phyloP scores from a whole-genome alignment of 768 basidiomycete species.

The Trametes villosa region DNA sequence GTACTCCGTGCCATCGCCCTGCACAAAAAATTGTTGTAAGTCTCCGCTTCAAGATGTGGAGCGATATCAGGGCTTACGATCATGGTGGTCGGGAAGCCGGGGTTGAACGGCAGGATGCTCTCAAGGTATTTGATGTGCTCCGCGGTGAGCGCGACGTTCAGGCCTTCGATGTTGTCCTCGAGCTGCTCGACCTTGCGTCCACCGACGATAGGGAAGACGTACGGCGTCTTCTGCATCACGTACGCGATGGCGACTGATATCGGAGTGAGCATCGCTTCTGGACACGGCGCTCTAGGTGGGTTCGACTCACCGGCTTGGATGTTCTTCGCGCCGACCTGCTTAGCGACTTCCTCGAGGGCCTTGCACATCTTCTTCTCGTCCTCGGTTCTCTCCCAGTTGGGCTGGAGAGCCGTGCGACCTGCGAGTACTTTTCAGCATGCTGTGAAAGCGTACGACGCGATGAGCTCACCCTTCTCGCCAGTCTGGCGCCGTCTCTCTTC shows the following conservation, averaged over 20 bases:
- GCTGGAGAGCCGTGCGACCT: conserved; percentile 38
- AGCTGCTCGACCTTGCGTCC: conserved; percentile 57
- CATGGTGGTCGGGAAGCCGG: conserved; percentile 46
- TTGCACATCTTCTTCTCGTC: conserved; percentile 46
- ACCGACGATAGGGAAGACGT: conserved; percentile 46
- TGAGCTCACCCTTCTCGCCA: conserved; percentile 29
- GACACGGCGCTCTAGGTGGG: background rate
- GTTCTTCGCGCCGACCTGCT: conserved; percentile 45
- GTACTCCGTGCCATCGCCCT: conserved; percentile 31
- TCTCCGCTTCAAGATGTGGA: background rate
- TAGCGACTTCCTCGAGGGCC: conserved; percentile 56
- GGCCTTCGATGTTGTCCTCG: conserved; percentile 51
- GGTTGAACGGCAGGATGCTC: conserved; percentile 45
- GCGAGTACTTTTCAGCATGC: background rate
- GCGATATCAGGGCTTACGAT: conserved; percentile 22
- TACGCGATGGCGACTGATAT: conserved; percentile 60
- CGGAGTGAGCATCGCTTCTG: background rate
- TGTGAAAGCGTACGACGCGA: background rate
- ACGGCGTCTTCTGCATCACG: conserved; percentile 55
- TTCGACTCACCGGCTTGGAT: conserved; percentile 15
- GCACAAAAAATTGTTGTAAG: background rate
- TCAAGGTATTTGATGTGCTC: conserved; percentile 54
- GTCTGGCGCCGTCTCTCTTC: conserved; percentile 29
- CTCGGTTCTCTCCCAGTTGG: conserved; percentile 51
- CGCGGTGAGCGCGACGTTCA: conserved; percentile 46